Evolutionary conservation across 352 stramenopile genomes (phyloP), one percentile per base, ranked within the genome.

Genomic region (Phytophthora europaea): DNA sequence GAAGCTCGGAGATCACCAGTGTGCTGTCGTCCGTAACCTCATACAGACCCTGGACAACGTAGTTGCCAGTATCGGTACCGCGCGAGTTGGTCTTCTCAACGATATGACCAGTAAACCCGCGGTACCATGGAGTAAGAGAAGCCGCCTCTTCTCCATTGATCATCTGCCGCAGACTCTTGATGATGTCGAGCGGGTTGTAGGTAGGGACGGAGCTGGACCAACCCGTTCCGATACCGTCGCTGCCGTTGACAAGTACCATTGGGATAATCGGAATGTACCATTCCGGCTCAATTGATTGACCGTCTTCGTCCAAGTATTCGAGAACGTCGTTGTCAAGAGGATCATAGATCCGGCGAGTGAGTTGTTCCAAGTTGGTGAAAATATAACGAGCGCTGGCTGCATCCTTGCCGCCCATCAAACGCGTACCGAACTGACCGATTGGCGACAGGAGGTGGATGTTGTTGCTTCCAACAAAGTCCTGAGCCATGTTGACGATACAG

Each of bases 381-480:
- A 98, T 97, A 61, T 98, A 98, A 95, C 95, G 91, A 86, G 94
- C 73, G 33, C 88, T 97, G 40, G 95, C 93, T 0, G 94, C 82
- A 85, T 99, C 98, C 75, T 99, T 99, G 53, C 98, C 98, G 51
- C 98, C 98, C 73, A 98, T 93, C 22, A 99, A 81, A 51, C 98
- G 88, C 38, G 97, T 99, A 83, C 98, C 98, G 63, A 99, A 99
- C 78, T 99, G 98, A 66, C 98, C 98, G 47, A 93, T 97, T 4
- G 98, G 98, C 4, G 91, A 94, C 16, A 99, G 80, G 10, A 99
- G 84, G 64, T 98, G 97, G 10, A 99, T 87, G 79, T 99, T 99
- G 81, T 99, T 99, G 62, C 97, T 99, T 23, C 98, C 98, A 28
- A 99, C 96, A 80, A 99, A 99, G 78, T 99, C 94, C 78, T 99